These are phyloP conservation scores for Lepidium aucheri DNA, from an alignment of 345 rosid genomes.

Conservation along the genomic window DNA sequence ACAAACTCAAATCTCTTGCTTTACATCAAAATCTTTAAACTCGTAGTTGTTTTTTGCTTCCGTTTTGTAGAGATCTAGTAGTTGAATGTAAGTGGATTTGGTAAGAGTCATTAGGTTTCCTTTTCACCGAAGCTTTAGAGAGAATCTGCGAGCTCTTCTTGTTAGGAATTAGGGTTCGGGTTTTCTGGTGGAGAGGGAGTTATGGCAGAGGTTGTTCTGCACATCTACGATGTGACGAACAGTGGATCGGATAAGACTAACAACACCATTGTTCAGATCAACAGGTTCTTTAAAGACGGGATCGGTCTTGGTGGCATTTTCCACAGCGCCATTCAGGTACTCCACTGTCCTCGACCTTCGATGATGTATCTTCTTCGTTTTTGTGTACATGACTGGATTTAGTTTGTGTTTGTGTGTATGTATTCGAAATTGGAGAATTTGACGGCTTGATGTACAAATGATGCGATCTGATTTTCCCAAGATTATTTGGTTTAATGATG, in stretches of 20 bases:
- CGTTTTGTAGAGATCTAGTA: not conserved
- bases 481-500: no score
- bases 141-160: constrained; percentile 1
- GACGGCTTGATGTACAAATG: not conserved
- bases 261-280: constrained; percentile 83
- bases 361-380: not conserved
- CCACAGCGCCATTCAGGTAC: constrained; percentile 96
- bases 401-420: not conserved
- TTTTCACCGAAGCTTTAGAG: not conserved
- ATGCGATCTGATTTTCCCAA: not conserved
- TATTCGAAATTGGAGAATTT: not conserved
- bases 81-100: not conserved
- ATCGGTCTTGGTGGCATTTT: constrained; percentile 82
- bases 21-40: not conserved
- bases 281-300: constrained; percentile 88
- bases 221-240: constrained; percentile 92
- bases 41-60: not conserved
- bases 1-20: not conserved
- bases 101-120: not conserved
- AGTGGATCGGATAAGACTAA: constrained; percentile 96
- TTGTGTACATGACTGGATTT: not conserved
- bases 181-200: not conserved
- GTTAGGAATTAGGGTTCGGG: constrained; percentile 31
- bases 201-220: constrained; percentile 79
- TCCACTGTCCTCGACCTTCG: not conserved